A percentile compares a stretch with the other conserved stretches of the same genome.
Evolutionary conservation across 257 asterid species (phyloP).

Genomic region (Solanum peruvianum): DNA sequence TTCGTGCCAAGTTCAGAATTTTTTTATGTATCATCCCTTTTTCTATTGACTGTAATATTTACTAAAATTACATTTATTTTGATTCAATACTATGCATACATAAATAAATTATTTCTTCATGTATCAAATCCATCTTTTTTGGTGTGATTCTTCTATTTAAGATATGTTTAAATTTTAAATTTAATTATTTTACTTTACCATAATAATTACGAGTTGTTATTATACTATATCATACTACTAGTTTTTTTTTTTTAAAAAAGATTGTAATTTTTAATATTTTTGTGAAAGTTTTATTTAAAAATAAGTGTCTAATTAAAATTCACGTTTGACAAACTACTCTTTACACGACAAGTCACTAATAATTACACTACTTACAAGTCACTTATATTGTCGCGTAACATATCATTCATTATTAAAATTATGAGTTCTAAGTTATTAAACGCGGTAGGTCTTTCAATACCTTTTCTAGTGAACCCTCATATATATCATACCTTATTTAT

Average conservation of each 20-base stretch:
- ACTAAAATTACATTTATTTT: too few relatives aligned
- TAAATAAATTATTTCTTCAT: neutral
- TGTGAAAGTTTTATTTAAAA: neutral
- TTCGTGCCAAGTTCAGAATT: too few relatives aligned
- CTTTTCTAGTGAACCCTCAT: neutral
- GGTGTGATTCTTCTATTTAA: neutral
- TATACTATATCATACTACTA: neutral
- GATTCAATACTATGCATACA: too few relatives aligned
- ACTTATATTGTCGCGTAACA: neutral
- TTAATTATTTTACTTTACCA: neutral
- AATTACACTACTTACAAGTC: neutral
- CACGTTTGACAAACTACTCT: neutral
- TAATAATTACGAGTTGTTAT: neutral
- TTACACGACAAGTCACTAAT: neutral
- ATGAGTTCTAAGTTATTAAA: neutral
- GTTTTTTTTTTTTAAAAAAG: too few relatives aligned
- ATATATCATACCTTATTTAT: neutral
- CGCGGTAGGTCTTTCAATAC: neutral
- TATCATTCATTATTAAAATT: neutral
- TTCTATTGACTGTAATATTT: too few relatives aligned
- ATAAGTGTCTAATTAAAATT: neutral
- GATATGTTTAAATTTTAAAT: neutral
- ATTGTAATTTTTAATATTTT: too few relatives aligned
- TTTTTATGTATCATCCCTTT: too few relatives aligned
- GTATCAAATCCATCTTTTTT: too few relatives aligned